Evolutionary conservation across 2,329 filamentous ascomycete genomes (phyloP).

Genomic region (Alternaria gaisen): DNA sequence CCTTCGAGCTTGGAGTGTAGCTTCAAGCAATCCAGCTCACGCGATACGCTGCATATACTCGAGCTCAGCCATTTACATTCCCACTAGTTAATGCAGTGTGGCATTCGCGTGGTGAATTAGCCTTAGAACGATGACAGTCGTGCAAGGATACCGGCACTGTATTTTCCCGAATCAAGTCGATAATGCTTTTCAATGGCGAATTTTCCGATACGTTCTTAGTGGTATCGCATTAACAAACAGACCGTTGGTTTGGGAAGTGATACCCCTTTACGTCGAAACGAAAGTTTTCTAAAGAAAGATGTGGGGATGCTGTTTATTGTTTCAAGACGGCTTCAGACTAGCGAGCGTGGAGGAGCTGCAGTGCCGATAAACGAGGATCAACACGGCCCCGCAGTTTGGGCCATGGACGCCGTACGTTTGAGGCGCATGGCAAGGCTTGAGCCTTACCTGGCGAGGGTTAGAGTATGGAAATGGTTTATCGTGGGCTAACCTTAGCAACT

Average conservation of each 20-base stretch:
- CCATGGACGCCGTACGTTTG: conserved; percentile 17
- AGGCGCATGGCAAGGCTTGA: conserved; percentile 11
- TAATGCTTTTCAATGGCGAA: background rate
- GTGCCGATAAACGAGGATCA: conserved; percentile 25
- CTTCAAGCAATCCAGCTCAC: background rate
- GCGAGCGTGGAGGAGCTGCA: conserved; percentile 15
- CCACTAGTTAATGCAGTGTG: background rate
- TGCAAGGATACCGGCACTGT: conserved; percentile 1
- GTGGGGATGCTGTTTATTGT: conserved; percentile 27
- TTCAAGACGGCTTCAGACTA: conserved; percentile 20
- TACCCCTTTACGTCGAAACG: conserved; percentile 25
- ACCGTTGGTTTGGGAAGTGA: conserved; percentile 4
- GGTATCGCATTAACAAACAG: conserved; percentile 7
- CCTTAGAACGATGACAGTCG: background rate
- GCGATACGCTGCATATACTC: background rate
- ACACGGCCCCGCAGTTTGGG: conserved; percentile 13
- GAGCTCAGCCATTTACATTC: background rate
- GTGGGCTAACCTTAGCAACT: background rate
- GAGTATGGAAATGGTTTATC: background rate
- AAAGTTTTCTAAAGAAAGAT: conserved; percentile 30
- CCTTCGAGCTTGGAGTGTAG: conserved; percentile 4
- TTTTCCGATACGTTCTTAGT: background rate
- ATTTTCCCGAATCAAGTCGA: background rate
- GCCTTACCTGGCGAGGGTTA: conserved; percentile 4
- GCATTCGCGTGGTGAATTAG: conserved; percentile 5